Conservation (phyloP, 2,329 filamentous ascomycete genomes). For the Ophioceras dolichostomum region DNA sequence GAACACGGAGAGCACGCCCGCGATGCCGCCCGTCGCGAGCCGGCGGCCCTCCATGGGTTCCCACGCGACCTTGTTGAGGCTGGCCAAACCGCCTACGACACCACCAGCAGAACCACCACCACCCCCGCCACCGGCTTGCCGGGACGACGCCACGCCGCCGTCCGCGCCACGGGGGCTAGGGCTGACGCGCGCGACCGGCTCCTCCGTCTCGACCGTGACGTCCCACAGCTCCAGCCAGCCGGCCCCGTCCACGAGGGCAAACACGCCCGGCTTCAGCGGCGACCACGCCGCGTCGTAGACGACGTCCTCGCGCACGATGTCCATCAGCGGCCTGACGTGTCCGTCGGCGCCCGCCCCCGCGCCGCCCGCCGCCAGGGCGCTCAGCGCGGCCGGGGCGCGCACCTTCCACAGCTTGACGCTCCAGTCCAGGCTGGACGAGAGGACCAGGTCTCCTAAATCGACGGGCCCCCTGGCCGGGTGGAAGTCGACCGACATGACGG, state of each 20-base stretch:
- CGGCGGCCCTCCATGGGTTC: conserved; percentile 79
- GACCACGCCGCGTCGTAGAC: conserved; percentile 97
- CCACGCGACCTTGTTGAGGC: conserved; percentile 91
- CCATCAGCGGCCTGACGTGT: conserved; percentile 62
- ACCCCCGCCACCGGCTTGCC: neutral
- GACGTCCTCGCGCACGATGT: conserved; percentile 88
- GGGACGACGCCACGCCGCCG: conserved; percentile 56
- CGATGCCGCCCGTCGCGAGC: conserved; percentile 81
- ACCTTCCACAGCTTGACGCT: conserved; percentile 96
- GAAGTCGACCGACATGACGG: conserved; percentile 93
- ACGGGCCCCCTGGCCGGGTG: conserved; percentile 86
- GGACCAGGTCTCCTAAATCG: conserved; percentile 85
- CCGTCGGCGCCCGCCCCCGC: conserved; percentile 27
- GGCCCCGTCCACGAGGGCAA: conserved; percentile 86
- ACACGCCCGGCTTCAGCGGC: conserved; percentile 85
- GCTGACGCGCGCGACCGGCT: conserved; percentile 70
- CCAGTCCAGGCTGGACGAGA: conserved; percentile 93
- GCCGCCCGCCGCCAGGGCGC: conserved; percentile 25
- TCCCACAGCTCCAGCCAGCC: conserved; percentile 94
- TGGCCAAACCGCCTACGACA: no score
- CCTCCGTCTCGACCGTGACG: conserved; percentile 81
- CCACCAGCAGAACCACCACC: no score
- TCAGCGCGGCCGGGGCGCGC: conserved; percentile 63
- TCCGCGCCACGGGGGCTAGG: conserved; percentile 57
- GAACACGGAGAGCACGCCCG: conserved; percentile 83